Percentiles rank a stretch among this genome's conserved stretches.
Conservation (phyloP, 1,284 basidiomycete genomes). For the Fomitopsis palustris region DNA sequence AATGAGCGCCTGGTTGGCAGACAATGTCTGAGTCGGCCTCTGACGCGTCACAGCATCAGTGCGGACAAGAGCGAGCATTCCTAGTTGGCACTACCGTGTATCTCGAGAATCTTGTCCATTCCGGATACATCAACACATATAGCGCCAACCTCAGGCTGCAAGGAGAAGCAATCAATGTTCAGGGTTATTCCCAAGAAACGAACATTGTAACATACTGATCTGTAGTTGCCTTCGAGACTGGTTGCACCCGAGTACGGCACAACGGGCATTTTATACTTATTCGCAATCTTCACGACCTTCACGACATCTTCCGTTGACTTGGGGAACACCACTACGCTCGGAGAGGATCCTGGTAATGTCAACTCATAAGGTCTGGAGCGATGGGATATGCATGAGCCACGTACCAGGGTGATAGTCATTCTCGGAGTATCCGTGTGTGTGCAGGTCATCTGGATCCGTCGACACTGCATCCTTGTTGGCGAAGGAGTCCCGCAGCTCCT, state of each 20-base stretch:
- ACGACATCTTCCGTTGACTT: constrained; percentile 57
- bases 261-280: constrained; percentile 52
- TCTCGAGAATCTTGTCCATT: constrained; percentile 83
- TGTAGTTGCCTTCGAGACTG: constrained; percentile 55
- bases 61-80: constrained; percentile 5
- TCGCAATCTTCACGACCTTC: constrained; percentile 53
- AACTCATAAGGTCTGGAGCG: neutral
- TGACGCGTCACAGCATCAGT: constrained; percentile 21
- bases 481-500: constrained; percentile 42
- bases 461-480: constrained; percentile 39
- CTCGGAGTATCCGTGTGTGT: constrained; percentile 53
- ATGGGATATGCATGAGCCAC: constrained; percentile 4
- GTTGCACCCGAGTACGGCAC: constrained; percentile 65
- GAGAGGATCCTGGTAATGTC: constrained; percentile 41
- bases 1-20: constrained; percentile 81
- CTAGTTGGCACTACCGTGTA: constrained; percentile 51
- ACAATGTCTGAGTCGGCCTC: constrained; percentile 80
- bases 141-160: constrained; percentile 24
- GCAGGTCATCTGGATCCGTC: constrained; percentile 51
- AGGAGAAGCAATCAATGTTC: neutral
- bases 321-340: constrained; percentile 59
- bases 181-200: neutral
- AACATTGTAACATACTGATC: constrained; percentile 43
- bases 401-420: constrained; percentile 57
- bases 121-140: constrained; percentile 68